phyloP scores from a whole-genome alignment of 805 yeast species.

The Nakazawaea laoshanensis region DNA sequence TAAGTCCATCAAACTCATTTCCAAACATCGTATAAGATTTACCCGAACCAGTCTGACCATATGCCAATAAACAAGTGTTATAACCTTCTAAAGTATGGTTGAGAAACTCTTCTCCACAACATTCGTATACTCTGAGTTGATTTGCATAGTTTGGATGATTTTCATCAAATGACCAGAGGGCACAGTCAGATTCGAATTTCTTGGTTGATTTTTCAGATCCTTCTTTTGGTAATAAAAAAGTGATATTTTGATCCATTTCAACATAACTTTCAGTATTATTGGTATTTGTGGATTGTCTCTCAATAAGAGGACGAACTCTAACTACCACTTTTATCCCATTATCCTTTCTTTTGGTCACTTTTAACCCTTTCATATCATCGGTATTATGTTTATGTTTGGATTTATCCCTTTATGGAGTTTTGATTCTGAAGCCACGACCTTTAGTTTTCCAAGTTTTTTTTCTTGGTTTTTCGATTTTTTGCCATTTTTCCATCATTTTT shows the following conservation, averaged over 20 bases:
- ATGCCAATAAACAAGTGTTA: constrained; percentile 30
- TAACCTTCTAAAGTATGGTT: constrained; percentile 58
- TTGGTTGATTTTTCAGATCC: constrained; percentile 13
- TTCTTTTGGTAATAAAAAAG: constrained; percentile 3
- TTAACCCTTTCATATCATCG: too few species aligned
- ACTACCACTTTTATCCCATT: constrained; percentile 12
- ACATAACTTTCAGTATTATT: constrained; percentile 16
- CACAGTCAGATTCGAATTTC: constrained; percentile 40
- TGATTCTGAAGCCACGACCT: too few species aligned
- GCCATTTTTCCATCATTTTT: too few species aligned
- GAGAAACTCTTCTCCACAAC: constrained; percentile 51
- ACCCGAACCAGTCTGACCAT: constrained; percentile 87
- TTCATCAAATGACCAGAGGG: constrained; percentile 38
- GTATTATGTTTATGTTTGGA: too few species aligned
- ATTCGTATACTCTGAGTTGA: constrained; percentile 43
- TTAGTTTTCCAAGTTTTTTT: too few species aligned
- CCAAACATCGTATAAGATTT: constrained; percentile 82
- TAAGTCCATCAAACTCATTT: constrained; percentile 46
- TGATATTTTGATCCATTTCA: constrained; percentile 9
- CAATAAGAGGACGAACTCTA: constrained; percentile 6
- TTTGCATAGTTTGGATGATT: constrained; percentile 26
- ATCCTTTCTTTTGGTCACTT: too few species aligned
- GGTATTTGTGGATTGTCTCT: constrained; percentile 12
- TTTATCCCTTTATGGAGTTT: too few species aligned
- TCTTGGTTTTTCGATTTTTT: too few species aligned